Percentiles rank a stretch among this genome's conserved stretches.
phyloP scores from a whole-genome alignment of 768 basidiomycete species.

The Pulveroboletus sp. region DNA sequence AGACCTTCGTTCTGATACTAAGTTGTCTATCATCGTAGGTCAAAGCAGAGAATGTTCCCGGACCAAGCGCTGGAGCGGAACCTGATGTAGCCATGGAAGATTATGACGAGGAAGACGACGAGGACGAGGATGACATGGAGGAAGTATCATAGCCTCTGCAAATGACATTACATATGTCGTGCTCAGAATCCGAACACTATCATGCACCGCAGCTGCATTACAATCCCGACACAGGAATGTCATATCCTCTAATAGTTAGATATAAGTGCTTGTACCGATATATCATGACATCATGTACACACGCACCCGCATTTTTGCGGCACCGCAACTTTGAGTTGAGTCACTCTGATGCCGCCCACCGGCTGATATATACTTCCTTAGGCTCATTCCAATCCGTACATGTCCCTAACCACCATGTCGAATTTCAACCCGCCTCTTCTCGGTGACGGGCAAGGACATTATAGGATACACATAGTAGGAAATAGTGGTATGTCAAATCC shows the following conservation, averaged over 20 bases:
- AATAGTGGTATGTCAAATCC: slow-evolving; percentile 45
- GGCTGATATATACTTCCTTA: not conserved
- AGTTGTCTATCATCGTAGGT: slow-evolving; percentile 28
- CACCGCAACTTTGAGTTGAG: slow-evolving; percentile 1
- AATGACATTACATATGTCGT: not conserved
- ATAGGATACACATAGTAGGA: slow-evolving; percentile 47
- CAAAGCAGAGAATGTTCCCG: slow-evolving; percentile 46
- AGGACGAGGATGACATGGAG: slow-evolving; percentile 68
- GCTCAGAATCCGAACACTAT: not conserved
- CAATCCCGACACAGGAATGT: not conserved
- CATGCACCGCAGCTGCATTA: too few species aligned
- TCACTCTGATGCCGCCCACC: not conserved
- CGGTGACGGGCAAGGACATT: slow-evolving; percentile 46
- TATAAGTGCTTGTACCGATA: too few species aligned
- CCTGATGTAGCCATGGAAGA: slow-evolving; percentile 38
- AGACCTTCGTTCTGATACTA: slow-evolving; percentile 1
- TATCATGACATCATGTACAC: too few species aligned
- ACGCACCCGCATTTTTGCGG: not conserved
- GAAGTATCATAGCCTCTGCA: slow-evolving; percentile 51
- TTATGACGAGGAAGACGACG: slow-evolving; percentile 49
- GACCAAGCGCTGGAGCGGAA: slow-evolving; percentile 29
- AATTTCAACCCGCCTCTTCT: slow-evolving; percentile 23
- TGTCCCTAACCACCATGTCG: slow-evolving; percentile 11
- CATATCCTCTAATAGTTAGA: not conserved
- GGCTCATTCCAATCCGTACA: not conserved